Conservation (phyloP, 106 monocot species). For the Allium sativum region DNA sequence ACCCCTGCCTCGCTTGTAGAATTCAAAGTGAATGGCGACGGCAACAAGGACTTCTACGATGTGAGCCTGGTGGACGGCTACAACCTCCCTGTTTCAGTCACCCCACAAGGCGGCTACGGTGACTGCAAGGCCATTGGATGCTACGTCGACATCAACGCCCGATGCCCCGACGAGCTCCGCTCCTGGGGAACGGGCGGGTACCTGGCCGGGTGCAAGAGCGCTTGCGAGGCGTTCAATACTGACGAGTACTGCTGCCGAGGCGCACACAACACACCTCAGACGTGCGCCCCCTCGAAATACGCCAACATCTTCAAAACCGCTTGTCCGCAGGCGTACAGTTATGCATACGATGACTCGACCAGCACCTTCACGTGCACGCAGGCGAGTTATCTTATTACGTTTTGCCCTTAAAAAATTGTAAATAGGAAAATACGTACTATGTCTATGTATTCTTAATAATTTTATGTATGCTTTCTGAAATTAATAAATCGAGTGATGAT, state of each 20-base stretch:
- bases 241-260: constrained; percentile 19
- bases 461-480: too few relatives aligned
- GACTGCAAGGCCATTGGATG: constrained; percentile 19
- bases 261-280: background rate
- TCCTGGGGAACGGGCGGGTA: background rate
- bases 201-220: constrained; percentile 26
- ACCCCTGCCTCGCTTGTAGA: constrained; percentile 29
- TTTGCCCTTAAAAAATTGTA: constrained; percentile 5
- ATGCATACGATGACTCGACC: constrained; percentile 11
- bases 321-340: constrained; percentile 20
- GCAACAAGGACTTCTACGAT: constrained; percentile 36
- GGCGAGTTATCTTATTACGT: constrained; percentile 15
- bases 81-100: constrained; percentile 27
- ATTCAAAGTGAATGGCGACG: constrained; percentile 27
- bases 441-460: too few relatives aligned
- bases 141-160: constrained; percentile 15
- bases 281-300: constrained; percentile 5
- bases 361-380: constrained; percentile 16
- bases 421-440: too few relatives aligned
- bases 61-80: constrained; percentile 43
- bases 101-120: background rate
- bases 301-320: constrained; percentile 9
- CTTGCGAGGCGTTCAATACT: constrained; percentile 8
- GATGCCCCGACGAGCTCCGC: constrained; percentile 24
- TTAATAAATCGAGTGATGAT: too few relatives aligned